Conservation (phyloP, 306 rosid species). For the Lathyrus tuberosus region DNA sequence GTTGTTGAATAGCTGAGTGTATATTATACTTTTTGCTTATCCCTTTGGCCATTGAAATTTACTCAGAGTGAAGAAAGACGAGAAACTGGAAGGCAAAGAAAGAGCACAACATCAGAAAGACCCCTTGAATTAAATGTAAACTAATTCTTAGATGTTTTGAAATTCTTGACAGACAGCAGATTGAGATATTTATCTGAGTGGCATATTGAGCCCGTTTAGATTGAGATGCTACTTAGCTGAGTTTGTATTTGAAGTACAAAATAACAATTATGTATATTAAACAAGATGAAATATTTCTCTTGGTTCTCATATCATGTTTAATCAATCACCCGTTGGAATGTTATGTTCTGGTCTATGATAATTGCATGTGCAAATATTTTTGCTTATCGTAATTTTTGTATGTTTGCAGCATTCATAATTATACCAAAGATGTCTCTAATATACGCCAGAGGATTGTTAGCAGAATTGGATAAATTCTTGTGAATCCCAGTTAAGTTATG, state of each 20-base stretch:
- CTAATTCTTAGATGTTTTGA: constrained; percentile 19
- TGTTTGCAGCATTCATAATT: not conserved
- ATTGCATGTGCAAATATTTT: not conserved
- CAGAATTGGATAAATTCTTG: not conserved
- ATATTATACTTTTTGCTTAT: not conserved
- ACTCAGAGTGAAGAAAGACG: not conserved
- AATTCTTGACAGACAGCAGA: constrained; percentile 17
- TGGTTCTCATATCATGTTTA: not conserved
- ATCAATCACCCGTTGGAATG: not conserved
- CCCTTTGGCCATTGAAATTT: constrained; percentile 32
- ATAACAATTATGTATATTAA: not conserved
- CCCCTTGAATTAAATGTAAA: constrained; percentile 29
- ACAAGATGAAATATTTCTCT: constrained; percentile 2
- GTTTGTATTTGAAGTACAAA: constrained; percentile 15
- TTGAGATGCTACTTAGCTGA: constrained; percentile 1
- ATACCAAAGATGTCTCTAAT: not conserved
- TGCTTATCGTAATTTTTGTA: not conserved
- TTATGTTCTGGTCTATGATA: no score
- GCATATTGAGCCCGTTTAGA: no score
- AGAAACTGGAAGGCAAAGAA: constrained; percentile 16
- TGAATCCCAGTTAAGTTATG: not conserved
- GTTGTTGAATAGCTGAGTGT: constrained; percentile 16
- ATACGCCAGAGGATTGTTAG: no score
- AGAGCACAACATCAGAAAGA: constrained; percentile 3
- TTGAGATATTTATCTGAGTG: no score